Evolutionary conservation across 1,284 basidiomycete species (phyloP).

Genomic region (Apiotrichum montevideense): DNA sequence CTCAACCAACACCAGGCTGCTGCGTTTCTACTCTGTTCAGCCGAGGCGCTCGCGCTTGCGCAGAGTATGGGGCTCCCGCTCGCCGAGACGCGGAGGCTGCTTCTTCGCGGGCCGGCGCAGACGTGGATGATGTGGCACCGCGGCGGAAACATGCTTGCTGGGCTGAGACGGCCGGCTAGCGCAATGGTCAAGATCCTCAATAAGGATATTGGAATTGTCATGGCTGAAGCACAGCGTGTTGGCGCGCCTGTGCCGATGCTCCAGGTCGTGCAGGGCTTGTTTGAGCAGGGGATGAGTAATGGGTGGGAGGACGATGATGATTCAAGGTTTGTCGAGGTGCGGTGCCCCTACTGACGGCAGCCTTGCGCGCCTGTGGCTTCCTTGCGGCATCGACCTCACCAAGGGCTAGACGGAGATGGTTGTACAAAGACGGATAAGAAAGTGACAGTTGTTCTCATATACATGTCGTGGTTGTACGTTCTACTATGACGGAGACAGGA

Average conservation of each 20-base stretch:
- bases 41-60: conserved; percentile 29
- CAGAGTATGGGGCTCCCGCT: conserved; percentile 21
- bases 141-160: conserved; percentile 12
- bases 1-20: conserved; percentile 15
- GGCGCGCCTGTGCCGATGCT: conserved; percentile 4
- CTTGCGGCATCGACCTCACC: background rate
- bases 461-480: no score
- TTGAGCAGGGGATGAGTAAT: conserved; percentile 2
- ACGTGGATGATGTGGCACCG: conserved; percentile 13
- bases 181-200: conserved; percentile 5
- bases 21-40: conserved; percentile 18
- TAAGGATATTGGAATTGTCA: conserved; percentile 9
- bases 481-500: no score
- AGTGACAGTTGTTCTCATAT: no score
- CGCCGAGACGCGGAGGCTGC: conserved; percentile 1
- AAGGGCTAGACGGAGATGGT: no score
- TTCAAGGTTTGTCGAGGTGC: conserved; percentile 10
- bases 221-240: conserved; percentile 6
- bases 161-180: conserved; percentile 9
- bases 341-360: background rate
- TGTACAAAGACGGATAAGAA: no score
- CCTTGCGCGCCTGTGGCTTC: background rate
- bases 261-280: conserved; percentile 3
- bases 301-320: conserved; percentile 18
- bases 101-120: conserved; percentile 8